phyloP scores from a whole-genome alignment of 2,329 filamentous ascomycete species.

The Diaporthe batatas region DNA sequence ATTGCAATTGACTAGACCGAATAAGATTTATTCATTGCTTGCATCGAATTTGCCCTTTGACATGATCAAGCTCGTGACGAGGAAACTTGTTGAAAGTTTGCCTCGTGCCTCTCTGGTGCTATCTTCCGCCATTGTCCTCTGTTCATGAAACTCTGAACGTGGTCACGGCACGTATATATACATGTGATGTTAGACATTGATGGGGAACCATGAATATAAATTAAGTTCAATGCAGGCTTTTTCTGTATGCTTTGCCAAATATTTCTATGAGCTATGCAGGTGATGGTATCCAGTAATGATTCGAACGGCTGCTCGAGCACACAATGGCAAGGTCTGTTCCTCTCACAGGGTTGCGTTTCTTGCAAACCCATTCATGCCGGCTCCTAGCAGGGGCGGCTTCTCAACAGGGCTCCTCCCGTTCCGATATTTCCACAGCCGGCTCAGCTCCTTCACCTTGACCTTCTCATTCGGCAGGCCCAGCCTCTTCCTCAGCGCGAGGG shows the following conservation, averaged over 20 bases:
- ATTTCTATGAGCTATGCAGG: background rate
- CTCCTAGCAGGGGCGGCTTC: conserved; percentile 52
- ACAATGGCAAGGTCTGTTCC: background rate
- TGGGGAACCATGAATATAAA: background rate
- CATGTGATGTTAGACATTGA: no score
- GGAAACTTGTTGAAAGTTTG: no score
- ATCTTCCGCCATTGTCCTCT: no score
- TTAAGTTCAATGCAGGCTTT: background rate
- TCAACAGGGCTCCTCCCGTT: conserved; percentile 69
- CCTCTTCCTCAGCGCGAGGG: conserved; percentile 45
- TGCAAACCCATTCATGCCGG: conserved; percentile 42
- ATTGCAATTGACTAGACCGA: background rate
- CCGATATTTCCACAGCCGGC: conserved; percentile 72
- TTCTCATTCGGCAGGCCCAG: conserved; percentile 46
- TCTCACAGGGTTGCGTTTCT: conserved; percentile 24
- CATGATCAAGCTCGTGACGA: background rate
- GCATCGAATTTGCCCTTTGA: background rate
- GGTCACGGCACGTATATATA: no score
- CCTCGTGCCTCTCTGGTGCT: background rate
- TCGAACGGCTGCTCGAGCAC: background rate
- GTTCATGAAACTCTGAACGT: no score
- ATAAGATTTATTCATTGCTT: background rate
- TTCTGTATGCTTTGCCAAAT: background rate
- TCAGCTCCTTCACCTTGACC: conserved; percentile 71
- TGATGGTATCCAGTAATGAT: background rate